phyloP scores from a whole-genome alignment of 768 basidiomycete species.

The Rhodosporidiobolus sp. region DNA sequence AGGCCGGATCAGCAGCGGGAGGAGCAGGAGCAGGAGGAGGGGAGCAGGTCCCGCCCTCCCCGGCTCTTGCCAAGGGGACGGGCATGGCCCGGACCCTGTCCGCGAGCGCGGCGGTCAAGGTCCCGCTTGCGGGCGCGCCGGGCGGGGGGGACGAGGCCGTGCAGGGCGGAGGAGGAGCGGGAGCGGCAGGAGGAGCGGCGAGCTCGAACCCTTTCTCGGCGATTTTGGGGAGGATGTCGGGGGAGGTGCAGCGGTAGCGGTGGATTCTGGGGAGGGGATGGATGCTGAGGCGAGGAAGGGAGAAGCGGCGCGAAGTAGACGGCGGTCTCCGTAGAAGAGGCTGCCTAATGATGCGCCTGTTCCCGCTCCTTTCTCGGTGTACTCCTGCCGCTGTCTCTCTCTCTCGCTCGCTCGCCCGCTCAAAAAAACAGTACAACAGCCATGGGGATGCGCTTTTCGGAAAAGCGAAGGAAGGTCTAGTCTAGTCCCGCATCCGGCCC shows the following conservation, averaged over 20 bases:
- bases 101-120: background rate
- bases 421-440: too few relatives aligned
- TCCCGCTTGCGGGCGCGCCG: background rate
- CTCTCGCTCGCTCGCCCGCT: too few relatives aligned
- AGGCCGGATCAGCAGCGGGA: background rate
- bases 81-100: conserved; percentile 22
- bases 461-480: too few relatives aligned
- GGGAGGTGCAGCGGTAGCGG: background rate
- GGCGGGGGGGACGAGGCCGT: background rate
- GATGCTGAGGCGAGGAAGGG: background rate
- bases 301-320: background rate
- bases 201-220: conserved; percentile 3
- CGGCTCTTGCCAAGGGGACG: conserved; percentile 33
- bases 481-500: conserved; percentile 69
- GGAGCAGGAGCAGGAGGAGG: background rate
- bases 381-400: too few relatives aligned
- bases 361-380: too few relatives aligned
- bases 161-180: background rate
- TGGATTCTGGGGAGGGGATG: background rate
- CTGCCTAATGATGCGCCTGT: too few relatives aligned
- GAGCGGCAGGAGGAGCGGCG: background rate
- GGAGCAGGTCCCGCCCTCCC: conserved; percentile 5
- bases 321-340: too few relatives aligned
- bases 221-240: conserved; percentile 23
- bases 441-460: too few relatives aligned